Conservation (phyloP, 371 early-diverging fungal genomes). For the Sporodiniella umbellata region DNA sequence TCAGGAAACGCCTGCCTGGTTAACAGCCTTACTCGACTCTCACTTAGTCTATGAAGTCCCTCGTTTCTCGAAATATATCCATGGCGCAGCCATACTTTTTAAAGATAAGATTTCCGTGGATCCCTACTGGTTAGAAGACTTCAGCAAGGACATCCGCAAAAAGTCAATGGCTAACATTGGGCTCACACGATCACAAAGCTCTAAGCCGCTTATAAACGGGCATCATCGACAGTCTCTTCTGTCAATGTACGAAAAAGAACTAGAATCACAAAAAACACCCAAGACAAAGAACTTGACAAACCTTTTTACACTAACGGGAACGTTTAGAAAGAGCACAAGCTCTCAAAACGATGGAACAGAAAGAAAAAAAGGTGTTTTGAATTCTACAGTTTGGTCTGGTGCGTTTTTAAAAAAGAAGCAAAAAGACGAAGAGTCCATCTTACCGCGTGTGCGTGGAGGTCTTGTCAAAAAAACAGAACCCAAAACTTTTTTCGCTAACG, state of each 20-base stretch:
- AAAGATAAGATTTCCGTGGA: constrained; percentile 70
- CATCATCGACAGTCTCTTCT: constrained; percentile 32
- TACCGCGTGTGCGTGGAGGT: constrained; percentile 7
- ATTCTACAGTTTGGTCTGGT: constrained; percentile 10
- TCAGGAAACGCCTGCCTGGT: constrained; percentile 42
- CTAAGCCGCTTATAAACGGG: constrained; percentile 48
- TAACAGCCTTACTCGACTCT: constrained; percentile 69
- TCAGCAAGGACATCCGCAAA: constrained; percentile 89
- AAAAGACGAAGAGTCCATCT: not conserved
- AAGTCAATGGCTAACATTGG: constrained; percentile 50
- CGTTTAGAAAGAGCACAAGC: too few species aligned
- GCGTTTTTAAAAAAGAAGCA: not conserved
- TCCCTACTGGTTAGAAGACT: constrained; percentile 98
- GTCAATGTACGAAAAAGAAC: constrained; percentile 17
- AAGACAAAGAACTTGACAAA: constrained; percentile 10
- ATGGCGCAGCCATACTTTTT: constrained; percentile 93
- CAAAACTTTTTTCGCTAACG: constrained; percentile 86
- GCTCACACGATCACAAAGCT: constrained; percentile 40
- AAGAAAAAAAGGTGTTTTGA: not conserved
- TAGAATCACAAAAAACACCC: constrained; percentile 21
- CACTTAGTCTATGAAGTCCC: constrained; percentile 92
- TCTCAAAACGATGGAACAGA: not conserved
- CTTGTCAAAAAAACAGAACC: constrained; percentile 25
- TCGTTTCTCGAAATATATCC: constrained; percentile 94
- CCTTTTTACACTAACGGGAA: constrained; percentile 31